These are phyloP conservation scores for Picochlorum sp. DNA, from an alignment of 139 green algal species.

Conservation along the genomic window DNA sequence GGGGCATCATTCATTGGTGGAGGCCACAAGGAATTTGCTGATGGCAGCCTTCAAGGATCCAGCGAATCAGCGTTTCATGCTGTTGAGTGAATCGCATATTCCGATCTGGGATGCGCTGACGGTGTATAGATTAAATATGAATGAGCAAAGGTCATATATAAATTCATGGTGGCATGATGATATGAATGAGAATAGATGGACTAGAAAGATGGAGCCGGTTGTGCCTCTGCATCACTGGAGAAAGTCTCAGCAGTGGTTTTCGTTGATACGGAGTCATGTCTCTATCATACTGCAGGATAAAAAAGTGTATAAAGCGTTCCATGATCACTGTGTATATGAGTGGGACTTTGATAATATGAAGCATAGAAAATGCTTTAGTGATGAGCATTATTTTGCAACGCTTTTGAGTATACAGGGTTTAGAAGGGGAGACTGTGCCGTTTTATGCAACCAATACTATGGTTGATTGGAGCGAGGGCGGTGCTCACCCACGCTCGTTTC, in stretches of 20 bases:
- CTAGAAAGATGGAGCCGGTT: slow-evolving; percentile 1
- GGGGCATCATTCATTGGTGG: slow-evolving; percentile 3
- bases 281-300: slow-evolving; percentile 21
- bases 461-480: slow-evolving; percentile 3
- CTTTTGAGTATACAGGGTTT: slow-evolving; percentile 12
- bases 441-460: slow-evolving; percentile 1
- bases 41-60: background rate
- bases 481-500: background rate
- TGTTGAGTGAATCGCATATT: slow-evolving; percentile 23
- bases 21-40: slow-evolving; percentile 4
- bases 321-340: slow-evolving; percentile 21
- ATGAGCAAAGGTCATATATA: slow-evolving; percentile 2
- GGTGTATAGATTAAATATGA: slow-evolving; percentile 21
- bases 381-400: slow-evolving; percentile 32
- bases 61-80: slow-evolving; percentile 12
- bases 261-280: slow-evolving; percentile 15
- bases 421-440: background rate
- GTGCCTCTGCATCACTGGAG: slow-evolving; percentile 10
- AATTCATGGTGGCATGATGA: slow-evolving; percentile 1
- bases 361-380: slow-evolving; percentile 22
- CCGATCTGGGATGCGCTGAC: slow-evolving; percentile 23
- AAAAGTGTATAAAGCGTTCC: slow-evolving; percentile 24
- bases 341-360: slow-evolving; percentile 7
- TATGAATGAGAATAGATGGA: slow-evolving; percentile 16
- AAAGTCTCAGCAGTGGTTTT: slow-evolving; percentile 28